Base-by-base conservation (phyloP, 2,329 filamentous ascomycete genomes). In the Pseudogymnoascus sp. region DNA sequence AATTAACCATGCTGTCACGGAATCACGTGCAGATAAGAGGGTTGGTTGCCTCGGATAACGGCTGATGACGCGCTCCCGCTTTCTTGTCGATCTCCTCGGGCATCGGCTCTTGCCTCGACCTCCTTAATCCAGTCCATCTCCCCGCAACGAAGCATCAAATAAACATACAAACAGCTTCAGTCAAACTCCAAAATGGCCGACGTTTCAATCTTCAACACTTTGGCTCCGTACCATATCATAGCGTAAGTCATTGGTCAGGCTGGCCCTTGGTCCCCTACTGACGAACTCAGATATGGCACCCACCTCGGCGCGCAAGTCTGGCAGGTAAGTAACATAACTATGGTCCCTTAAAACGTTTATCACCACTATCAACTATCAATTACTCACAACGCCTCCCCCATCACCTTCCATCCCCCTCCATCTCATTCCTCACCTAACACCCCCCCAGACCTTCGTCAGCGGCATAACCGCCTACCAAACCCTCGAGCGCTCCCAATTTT, bases 281-380 rank as follows among this genome's bases (percentile, higher is more conserved):
- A 65, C 63, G 65, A 57, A 67, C 47, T 64, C 61, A 95, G 91
- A 73, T 96, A 96, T 77, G 92, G 91, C 68, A 92, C 91, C 19
- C 83, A 97, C 60, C 80, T 97, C 13, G 95, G 95, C 67, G 88
- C 88, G 28, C 89, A 91, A 40, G 82, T 96, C 75, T 97, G 92
- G 77, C 91, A 97, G 75, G 87, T 89, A 76, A 74, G 76, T 63
- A 21, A 26, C 60, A 33, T 38, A 9, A 57, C 40, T 67, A 63
- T 8, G 3, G 13, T 35, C 47, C 36, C 36, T 17, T 47, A 33
- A 1, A 57, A 57, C 11, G 1, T 35, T 35, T 35, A 57, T 35
- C 28, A 35, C 6, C 11, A 57, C n/a, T 15, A 57, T 33, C 28
- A 57, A 21, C 26, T 33, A 19, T 33, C 26, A 57, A 31, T 17